phyloP scores from a whole-genome alignment of 805 yeast species.

The Tetrapisispora pingtungensis region DNA sequence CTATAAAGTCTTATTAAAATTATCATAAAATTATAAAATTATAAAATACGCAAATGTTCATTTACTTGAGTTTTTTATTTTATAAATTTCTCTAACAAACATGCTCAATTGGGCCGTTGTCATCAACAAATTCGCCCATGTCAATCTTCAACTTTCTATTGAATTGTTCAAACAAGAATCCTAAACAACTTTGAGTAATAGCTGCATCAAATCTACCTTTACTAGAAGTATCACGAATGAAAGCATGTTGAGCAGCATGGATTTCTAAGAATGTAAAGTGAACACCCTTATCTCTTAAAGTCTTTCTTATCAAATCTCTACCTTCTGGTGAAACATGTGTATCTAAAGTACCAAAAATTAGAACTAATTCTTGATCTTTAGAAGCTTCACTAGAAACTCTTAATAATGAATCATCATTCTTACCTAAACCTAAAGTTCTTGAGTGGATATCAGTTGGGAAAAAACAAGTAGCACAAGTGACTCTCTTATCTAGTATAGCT shows the following conservation, averaged over 20 bases:
- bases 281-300: slow-evolving; percentile 48
- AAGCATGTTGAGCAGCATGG: slow-evolving; percentile 76
- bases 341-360: slow-evolving; percentile 71
- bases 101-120: slow-evolving; percentile 42
- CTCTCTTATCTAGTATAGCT: slow-evolving; percentile 48
- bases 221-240: slow-evolving; percentile 66
- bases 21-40: too few species aligned
- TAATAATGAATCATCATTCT: slow-evolving; percentile 54
- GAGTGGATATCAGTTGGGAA: slow-evolving; percentile 75
- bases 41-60: too few species aligned
- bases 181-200: slow-evolving; percentile 54
- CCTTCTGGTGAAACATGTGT: slow-evolving; percentile 75
- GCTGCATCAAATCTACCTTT: slow-evolving; percentile 82
- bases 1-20: too few species aligned
- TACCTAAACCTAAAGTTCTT: slow-evolving; percentile 53
- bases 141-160: slow-evolving; percentile 57
- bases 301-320: slow-evolving; percentile 56
- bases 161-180: slow-evolving; percentile 61
- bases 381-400: slow-evolving; percentile 43
- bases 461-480: slow-evolving; percentile 61
- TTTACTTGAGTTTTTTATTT: too few species aligned
- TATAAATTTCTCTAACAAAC: slow-evolving; percentile 47
- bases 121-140: slow-evolving; percentile 53
- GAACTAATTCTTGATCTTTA: slow-evolving; percentile 45
- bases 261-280: slow-evolving; percentile 64